Evolutionary conservation across 164 flowering plant species (phyloP).

Genomic region (Pachysandra terminalis): DNA sequence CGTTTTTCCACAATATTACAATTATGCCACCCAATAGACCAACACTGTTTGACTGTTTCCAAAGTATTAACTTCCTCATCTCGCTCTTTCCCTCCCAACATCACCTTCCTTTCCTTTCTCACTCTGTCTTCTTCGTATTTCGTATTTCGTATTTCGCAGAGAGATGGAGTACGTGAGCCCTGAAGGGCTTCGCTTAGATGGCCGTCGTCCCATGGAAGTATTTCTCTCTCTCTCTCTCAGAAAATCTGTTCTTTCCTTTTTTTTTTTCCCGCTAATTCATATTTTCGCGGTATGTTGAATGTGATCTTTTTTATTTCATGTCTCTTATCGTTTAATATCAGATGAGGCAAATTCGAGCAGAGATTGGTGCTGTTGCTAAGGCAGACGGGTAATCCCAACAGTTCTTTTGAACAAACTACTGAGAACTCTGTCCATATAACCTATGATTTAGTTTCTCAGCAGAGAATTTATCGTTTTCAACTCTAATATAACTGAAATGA

Average conservation of each 20-base stretch:
- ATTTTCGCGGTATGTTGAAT: neutral
- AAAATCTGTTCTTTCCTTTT: neutral
- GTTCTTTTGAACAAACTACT: neutral
- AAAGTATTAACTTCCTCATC: too few species aligned
- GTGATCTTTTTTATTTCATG: neutral
- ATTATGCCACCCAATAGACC: too few species aligned
- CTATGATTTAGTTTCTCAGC: neutral
- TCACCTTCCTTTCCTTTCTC: too few species aligned
- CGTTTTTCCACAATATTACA: too few species aligned
- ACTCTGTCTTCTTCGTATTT: neutral
- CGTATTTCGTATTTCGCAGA: neutral
- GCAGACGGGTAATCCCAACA: constrained; percentile 72
- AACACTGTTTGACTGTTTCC: too few species aligned
- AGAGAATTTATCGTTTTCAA: neutral
- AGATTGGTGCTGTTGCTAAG: constrained; percentile 73
- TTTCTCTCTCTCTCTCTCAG: constrained; percentile 1
- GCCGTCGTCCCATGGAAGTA: constrained; percentile 95
- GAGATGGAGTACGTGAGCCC: constrained; percentile 83
- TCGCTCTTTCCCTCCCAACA: too few species aligned
- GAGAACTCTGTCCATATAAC: neutral
- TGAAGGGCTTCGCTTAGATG: constrained; percentile 92
- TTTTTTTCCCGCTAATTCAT: neutral
- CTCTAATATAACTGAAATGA: neutral
- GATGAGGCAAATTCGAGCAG: constrained; percentile 89
- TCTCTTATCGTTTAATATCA: constrained; percentile 18